Conservation (phyloP, 345 rosid species). For the Populus pruinosa region DNA sequence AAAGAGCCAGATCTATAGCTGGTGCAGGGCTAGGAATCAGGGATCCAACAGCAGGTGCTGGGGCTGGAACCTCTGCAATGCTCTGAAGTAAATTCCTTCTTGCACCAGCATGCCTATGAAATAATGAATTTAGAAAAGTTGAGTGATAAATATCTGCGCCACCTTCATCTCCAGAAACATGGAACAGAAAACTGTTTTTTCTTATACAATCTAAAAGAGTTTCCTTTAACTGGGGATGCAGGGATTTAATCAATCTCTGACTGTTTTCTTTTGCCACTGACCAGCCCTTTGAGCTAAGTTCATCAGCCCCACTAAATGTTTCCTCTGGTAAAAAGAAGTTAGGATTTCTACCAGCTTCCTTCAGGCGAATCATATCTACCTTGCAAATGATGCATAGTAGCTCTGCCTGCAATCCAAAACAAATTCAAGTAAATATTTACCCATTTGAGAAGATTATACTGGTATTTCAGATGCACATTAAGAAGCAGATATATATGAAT, state of each 20-base stretch:
- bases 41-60: slow-evolving; percentile 26
- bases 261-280: slow-evolving; percentile 30
- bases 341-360: slow-evolving; percentile 45
- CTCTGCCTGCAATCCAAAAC: slow-evolving; percentile 53
- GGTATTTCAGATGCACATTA: not conserved
- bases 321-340: slow-evolving; percentile 41
- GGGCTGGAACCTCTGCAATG: slow-evolving; percentile 34
- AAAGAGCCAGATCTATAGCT: slow-evolving; percentile 14
- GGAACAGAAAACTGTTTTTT: slow-evolving; percentile 36
- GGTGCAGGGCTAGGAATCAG: slow-evolving; percentile 27
- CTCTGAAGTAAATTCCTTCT: slow-evolving; percentile 28
- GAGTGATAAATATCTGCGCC: slow-evolving; percentile 30
- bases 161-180: slow-evolving; percentile 40
- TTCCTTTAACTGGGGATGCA: slow-evolving; percentile 42
- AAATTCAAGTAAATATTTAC: not conserved
- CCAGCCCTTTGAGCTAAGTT: slow-evolving; percentile 20
- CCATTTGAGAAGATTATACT: not conserved
- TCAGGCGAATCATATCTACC: slow-evolving; percentile 49
- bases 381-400: slow-evolving; percentile 56
- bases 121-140: slow-evolving; percentile 29
- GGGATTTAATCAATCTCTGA: slow-evolving; percentile 39
- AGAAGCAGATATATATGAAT: not conserved
- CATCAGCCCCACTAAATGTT: slow-evolving; percentile 16
- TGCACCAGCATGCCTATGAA: slow-evolving; percentile 28
- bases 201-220: slow-evolving; percentile 56